A percentile compares a stretch with the other conserved stretches of the same genome.
Conservation (phyloP, 1,284 basidiomycete species). For the Cutaneotrichosporon cutaneum region DNA sequence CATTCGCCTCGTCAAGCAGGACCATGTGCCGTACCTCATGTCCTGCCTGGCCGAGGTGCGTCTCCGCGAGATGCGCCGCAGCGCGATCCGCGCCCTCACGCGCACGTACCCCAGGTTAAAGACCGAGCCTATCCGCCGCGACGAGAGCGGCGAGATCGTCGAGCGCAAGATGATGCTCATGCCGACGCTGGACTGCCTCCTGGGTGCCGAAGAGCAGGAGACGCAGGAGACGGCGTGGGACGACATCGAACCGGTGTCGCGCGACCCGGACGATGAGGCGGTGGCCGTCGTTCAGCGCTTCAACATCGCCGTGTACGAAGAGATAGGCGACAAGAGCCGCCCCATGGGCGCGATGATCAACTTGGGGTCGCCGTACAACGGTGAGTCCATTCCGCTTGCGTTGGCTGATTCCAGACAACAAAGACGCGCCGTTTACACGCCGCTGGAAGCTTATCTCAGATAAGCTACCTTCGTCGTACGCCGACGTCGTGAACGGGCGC, state of each 20-base stretch:
- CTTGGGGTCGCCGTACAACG: conserved; percentile 61
- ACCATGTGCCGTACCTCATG: conserved; percentile 55
- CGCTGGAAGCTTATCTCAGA: conserved; percentile 69
- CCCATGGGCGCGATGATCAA: conserved; percentile 59
- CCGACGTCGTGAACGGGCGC: conserved; percentile 77
- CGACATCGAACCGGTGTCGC: conserved; percentile 39
- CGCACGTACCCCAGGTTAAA: conserved; percentile 54
- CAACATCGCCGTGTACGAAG: conserved; percentile 47
- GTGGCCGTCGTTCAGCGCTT: conserved; percentile 41
- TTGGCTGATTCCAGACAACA: conserved; percentile 59
- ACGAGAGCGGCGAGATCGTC: conserved; percentile 36
- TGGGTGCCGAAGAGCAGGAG: conserved; percentile 55
- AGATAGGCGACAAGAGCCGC: conserved; percentile 35
- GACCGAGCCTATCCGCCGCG: conserved; percentile 41
- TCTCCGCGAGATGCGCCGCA: conserved; percentile 57
- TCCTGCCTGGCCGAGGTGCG: conserved; percentile 59
- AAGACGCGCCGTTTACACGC: conserved; percentile 64
- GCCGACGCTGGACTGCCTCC: conserved; percentile 44
- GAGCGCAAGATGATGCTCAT: conserved; percentile 43
- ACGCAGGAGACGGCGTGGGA: conserved; percentile 48
- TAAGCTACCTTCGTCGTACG: conserved; percentile 64
- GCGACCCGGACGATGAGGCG: conserved; percentile 32
- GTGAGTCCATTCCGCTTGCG: conserved; percentile 44
- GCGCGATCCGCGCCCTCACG: conserved; percentile 56
- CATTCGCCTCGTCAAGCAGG: conserved; percentile 54